phyloP scores from a whole-genome alignment of 2,329 filamentous ascomycete genomes.

The Aureobasidium sp. region DNA sequence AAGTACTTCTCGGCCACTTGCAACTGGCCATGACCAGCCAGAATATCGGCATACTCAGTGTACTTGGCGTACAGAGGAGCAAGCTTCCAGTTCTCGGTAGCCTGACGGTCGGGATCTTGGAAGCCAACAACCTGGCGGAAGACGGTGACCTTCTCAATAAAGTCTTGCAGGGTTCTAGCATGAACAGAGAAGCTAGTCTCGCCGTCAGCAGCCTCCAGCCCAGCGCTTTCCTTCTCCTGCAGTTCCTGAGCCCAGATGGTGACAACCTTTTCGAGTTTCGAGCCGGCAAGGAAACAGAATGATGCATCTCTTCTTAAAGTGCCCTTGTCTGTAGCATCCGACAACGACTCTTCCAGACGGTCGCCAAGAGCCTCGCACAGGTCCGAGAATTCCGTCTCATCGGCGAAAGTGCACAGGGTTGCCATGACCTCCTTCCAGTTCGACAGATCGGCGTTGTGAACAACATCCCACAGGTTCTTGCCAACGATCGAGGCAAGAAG shows the following conservation, averaged over 20 bases:
- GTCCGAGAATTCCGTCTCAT: conserved; percentile 84
- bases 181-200: conserved; percentile 90
- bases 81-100: conserved; percentile 81
- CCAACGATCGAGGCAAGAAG: conserved; percentile 85
- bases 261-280: conserved; percentile 95
- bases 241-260: conserved; percentile 89
- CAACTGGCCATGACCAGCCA: conserved; percentile 82
- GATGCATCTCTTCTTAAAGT: conserved; percentile 73
- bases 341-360: conserved; percentile 66
- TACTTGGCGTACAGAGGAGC: conserved; percentile 87
- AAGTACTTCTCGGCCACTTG: conserved; percentile 85
- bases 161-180: conserved; percentile 77
- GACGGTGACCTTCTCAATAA: conserved; percentile 96
- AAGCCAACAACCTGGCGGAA: conserved; percentile 95
- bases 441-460: conserved; percentile 86
- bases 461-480: conserved; percentile 97
- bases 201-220: conserved; percentile 55
- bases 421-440: conserved; percentile 99
- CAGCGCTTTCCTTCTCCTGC: conserved; percentile 71
- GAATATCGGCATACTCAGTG: conserved; percentile 91
- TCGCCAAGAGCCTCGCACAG: conserved; percentile 94
- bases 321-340: conserved; percentile 43
- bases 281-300: conserved; percentile 93
- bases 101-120: conserved; percentile 65
- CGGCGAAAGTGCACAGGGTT: conserved; percentile 88